Evolutionary conservation across 2,329 filamentous ascomycete genomes (phyloP), one percentile per base, ranked within the genome.

Genomic region (Diplocarpon mali): DNA sequence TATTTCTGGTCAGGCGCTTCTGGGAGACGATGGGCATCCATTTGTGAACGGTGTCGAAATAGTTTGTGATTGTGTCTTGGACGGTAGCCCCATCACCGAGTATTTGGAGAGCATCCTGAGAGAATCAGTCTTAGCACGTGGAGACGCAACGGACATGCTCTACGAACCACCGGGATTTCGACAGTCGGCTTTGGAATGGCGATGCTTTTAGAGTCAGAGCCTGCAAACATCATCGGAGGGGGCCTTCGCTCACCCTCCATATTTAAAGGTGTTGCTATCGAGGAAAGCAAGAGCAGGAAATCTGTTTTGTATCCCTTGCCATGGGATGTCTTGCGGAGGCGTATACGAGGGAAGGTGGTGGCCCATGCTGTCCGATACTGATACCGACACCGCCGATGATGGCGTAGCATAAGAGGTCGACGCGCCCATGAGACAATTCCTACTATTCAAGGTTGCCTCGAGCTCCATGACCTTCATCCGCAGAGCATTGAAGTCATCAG

Each of bases 1-100:
- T 60, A 36, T 65, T 65, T 43, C 49, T 48, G 30, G 47, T 53
- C 50, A 72, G 59, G 16, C 68, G 59, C 49, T 69, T 71, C 49
- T 64, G 65, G 13, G 67, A 70, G 27, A 72, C 54, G 38, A 73
- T 67, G 6, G 69, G 69, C 48, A 72, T 64, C 65, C 69, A 72
- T 24, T 59, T 59, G 48, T 73, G 69, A 13, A 70, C 54, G 4
- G 65, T 67, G 16, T 48, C 48, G 45, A 72, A 72, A 51, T 69
- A 73, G 27, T 64, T 55, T 12, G 57, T 57, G 11, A 67, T 57
- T 35, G 64, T 59, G 12, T 59, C 58, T 47, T 67, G 62, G 13
- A 71, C 54, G 15, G 62, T 57, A 1, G 57, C 48, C 14, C 57
- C 62, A 40, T 62, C 61, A 38, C 66, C 67, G 2, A 72, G 56